Percentiles rank a stretch among this genome's conserved stretches.
Evolutionary conservation across 140 eudicot species (phyloP).

Genomic region (Ambrosia hybrid): DNA sequence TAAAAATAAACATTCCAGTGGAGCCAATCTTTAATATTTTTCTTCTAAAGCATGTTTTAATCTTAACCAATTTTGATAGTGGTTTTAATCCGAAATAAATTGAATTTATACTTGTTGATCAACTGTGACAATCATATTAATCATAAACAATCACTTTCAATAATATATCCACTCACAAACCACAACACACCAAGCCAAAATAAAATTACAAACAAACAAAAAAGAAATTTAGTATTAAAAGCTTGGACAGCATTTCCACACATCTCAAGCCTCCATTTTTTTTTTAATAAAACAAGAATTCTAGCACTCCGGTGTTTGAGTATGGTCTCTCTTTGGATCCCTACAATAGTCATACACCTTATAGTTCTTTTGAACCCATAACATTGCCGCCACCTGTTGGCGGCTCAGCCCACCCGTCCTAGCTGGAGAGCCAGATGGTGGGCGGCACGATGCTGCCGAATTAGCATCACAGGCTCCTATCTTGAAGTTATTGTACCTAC

Average conservation of each 20-base stretch:
- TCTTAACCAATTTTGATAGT: not conserved
- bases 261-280: slow-evolving; percentile 23
- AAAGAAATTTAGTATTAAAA: slow-evolving; percentile 12
- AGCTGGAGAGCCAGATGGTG: slow-evolving; percentile 59
- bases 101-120: not conserved
- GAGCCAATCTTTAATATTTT: too few relatives aligned
- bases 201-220: not conserved
- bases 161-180: slow-evolving; percentile 10
- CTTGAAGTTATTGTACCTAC: slow-evolving; percentile 69
- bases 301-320: slow-evolving; percentile 80
- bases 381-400: slow-evolving; percentile 64
- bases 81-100: not conserved
- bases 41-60: too few relatives aligned
- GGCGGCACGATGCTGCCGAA: slow-evolving; percentile 51
- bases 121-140: slow-evolving; percentile 7
- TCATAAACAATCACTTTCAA: slow-evolving; percentile 8
- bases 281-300: slow-evolving; percentile 6
- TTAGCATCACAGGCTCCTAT: slow-evolving; percentile 47
- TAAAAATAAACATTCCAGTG: not conserved
- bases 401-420: slow-evolving; percentile 63
- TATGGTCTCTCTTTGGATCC: slow-evolving; percentile 70
- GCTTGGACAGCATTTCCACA: slow-evolving; percentile 47
- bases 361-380: slow-evolving; percentile 60
- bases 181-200: not conserved
- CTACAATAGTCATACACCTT: slow-evolving; percentile 77